Conservation (phyloP, 2,329 filamentous ascomycete species). For the Corniculantispora saksenae region DNA sequence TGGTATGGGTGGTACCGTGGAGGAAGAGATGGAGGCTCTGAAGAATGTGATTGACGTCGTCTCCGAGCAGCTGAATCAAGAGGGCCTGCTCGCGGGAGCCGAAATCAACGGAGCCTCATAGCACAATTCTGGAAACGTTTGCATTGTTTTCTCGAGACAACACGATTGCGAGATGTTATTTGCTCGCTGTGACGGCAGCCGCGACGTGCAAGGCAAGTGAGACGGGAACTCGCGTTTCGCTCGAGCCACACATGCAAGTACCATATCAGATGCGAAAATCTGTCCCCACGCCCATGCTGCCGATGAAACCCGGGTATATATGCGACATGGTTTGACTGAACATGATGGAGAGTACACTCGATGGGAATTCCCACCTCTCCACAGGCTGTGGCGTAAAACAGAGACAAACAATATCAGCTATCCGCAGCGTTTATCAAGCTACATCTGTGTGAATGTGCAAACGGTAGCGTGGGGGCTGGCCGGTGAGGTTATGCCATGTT, state of each 20-base stretch:
- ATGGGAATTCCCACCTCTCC: background rate
- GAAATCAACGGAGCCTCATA: constrained; percentile 1
- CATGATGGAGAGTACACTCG: background rate
- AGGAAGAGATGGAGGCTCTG: constrained; percentile 93
- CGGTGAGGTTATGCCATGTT: background rate
- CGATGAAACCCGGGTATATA: no score
- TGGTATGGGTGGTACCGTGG: constrained; percentile 76
- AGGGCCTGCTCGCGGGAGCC: constrained; percentile 9
- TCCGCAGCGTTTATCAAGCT: background rate
- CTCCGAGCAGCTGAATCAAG: constrained; percentile 30
- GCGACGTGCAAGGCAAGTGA: background rate
- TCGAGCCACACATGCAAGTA: no score
- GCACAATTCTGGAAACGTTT: background rate
- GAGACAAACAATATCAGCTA: background rate
- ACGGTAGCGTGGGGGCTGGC: background rate
- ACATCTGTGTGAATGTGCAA: background rate
- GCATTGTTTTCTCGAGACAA: background rate
- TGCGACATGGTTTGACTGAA: no score
- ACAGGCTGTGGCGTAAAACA: background rate
- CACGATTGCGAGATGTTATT: background rate
- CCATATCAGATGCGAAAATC: no score
- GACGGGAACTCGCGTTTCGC: background rate
- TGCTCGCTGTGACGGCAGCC: background rate
- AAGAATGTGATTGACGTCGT: constrained; percentile 72
- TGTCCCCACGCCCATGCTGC: no score